phyloP scores from a whole-genome alignment of 2,329 filamentous ascomycete species.

The Cercospora brassicicola region DNA sequence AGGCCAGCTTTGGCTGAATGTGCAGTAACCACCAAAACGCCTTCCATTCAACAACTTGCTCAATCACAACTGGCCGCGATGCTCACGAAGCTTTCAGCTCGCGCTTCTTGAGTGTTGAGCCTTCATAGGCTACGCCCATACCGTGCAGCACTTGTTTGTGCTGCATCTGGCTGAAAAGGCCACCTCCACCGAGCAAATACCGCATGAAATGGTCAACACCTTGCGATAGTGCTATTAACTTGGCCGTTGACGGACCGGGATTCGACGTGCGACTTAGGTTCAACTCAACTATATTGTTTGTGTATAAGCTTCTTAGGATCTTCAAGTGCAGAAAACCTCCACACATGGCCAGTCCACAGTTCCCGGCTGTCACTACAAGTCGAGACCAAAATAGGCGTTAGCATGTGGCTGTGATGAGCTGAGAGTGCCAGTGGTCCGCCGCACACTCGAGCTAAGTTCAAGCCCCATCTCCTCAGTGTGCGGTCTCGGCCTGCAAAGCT shows the following conservation, averaged over 20 bases:
- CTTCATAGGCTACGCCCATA: too few relatives aligned
- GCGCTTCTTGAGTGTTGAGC: too few relatives aligned
- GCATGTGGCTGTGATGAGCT: not conserved
- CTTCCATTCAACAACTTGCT: not conserved
- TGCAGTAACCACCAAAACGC: not conserved
- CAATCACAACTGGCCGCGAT: not conserved
- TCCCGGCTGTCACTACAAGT: not conserved
- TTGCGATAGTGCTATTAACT: not conserved
- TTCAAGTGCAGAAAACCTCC: not conserved
- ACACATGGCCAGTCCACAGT: not conserved
- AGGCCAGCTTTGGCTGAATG: not conserved
- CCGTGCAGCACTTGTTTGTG: not conserved
- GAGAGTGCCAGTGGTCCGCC: not conserved
- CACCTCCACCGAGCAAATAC: not conserved
- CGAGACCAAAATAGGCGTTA: not conserved
- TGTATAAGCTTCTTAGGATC: not conserved
- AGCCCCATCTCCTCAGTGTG: not conserved
- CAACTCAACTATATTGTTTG: too few relatives aligned
- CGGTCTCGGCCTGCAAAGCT: not conserved
- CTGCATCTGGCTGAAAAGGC: not conserved
- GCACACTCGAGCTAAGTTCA: not conserved
- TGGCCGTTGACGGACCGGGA: not conserved
- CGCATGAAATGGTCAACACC: not conserved
- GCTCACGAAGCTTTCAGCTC: not conserved
- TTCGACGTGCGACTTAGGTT: too few relatives aligned